Conservation (phyloP, 306 rosid genomes). For the Glycine tomentella region DNA sequence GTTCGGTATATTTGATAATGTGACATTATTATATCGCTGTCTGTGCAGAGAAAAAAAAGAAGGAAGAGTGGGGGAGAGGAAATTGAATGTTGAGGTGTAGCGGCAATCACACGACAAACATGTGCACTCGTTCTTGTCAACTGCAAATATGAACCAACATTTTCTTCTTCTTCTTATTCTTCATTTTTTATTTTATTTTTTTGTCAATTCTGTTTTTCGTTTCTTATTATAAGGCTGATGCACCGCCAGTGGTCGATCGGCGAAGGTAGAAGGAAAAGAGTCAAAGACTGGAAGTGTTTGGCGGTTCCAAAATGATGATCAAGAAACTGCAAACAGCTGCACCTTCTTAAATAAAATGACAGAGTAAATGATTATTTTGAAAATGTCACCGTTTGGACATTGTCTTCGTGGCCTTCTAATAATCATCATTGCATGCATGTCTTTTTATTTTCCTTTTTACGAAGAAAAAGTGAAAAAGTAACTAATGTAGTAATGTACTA, state of each 20-base stretch:
- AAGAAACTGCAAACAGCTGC: neutral
- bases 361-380: neutral
- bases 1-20: too few relatives aligned
- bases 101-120: constrained; percentile 49
- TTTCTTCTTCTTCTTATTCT: neutral
- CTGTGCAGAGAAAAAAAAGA: too few relatives aligned
- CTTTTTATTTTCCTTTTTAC: neutral
- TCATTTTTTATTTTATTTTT: neutral
- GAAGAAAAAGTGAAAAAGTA: too few relatives aligned
- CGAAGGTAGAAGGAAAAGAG: neutral
- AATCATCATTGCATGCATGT: neutral
- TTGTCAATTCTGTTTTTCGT: too few relatives aligned
- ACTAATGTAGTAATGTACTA: too few relatives aligned
- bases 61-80: constrained; percentile 1
- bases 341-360: neutral
- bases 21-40: too few relatives aligned
- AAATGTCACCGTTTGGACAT: neutral
- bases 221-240: neutral
- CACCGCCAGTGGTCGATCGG: neutral
- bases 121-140: constrained; percentile 33
- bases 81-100: constrained; percentile 39
- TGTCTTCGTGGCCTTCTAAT: neutral
- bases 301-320: neutral
- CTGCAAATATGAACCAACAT: neutral
- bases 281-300: neutral